phyloP scores from a whole-genome alignment of 1,284 basidiomycete species.

The Trametes pubescens region DNA sequence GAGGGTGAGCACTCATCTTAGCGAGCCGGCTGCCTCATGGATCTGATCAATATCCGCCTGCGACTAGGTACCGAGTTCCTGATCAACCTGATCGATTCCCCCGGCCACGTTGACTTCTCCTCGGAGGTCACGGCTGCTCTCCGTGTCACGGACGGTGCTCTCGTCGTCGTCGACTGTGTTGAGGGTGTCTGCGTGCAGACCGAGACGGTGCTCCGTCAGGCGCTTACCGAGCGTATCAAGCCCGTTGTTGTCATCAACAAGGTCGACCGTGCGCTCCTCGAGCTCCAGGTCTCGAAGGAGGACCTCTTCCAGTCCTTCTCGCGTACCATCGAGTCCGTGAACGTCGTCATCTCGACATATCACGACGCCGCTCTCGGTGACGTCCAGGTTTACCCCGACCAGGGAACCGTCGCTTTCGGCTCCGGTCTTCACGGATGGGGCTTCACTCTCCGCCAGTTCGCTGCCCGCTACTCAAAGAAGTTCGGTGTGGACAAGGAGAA shows the following conservation, averaged over 20 bases:
- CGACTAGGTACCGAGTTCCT: constrained; percentile 91
- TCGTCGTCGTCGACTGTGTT: constrained; percentile 99
- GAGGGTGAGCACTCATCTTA: constrained; percentile 63
- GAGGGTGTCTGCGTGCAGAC: constrained; percentile 99
- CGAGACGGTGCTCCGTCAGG: constrained; percentile 98
- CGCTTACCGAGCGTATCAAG: constrained; percentile 98
- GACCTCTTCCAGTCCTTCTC: constrained; percentile 98
- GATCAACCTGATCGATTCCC: constrained; percentile 99
- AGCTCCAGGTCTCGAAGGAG: constrained; percentile 98
- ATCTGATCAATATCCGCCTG: constrained; percentile 34
- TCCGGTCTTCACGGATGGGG: constrained; percentile 99
- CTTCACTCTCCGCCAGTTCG: constrained; percentile 99
- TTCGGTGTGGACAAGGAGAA: constrained; percentile 99
- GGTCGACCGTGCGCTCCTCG: constrained; percentile 99
- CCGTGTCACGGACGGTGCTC: constrained; percentile 98
- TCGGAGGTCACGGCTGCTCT: constrained; percentile 99
- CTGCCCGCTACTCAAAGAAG: constrained; percentile 95
- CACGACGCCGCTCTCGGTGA: constrained; percentile 95
- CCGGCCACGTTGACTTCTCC: constrained; percentile 99
- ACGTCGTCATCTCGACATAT: constrained; percentile 99
- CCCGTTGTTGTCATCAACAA: constrained; percentile 99
- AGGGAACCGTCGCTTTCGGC: constrained; percentile 98
- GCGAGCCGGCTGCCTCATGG: constrained; percentile 23
- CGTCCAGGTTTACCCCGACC: constrained; percentile 98
- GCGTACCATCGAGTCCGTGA: constrained; percentile 97